These are phyloP conservation scores for Halophytophthora batemanensis DNA, from an alignment of 352 stramenopile species.

Conservation along the genomic window DNA sequence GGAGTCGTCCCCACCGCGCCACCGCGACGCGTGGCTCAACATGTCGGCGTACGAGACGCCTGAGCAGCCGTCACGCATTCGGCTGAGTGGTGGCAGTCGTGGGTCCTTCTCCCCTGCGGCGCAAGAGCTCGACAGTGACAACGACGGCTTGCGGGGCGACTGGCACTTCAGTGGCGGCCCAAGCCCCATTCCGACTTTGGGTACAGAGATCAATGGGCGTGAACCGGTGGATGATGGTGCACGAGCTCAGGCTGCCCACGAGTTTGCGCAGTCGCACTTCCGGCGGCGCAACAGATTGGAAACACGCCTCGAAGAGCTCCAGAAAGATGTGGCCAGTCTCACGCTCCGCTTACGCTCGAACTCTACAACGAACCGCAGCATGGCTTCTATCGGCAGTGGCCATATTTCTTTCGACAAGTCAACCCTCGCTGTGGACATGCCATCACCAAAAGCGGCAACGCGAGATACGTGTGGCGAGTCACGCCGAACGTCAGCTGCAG, in stretches of 20 bases:
- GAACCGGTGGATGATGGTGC: too few species aligned
- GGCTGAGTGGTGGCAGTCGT: too few species aligned
- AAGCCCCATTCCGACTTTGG: conserved; percentile 1
- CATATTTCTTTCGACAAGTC: conserved; percentile 28
- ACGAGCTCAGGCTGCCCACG: not conserved
- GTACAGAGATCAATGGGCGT: not conserved
- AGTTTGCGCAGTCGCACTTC: conserved; percentile 41
- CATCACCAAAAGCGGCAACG: too few species aligned
- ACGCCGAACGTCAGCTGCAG: too few species aligned
- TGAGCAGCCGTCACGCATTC: conserved; percentile 4
- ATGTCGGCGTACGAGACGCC: conserved; percentile 29
- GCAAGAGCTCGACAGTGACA: too few species aligned
- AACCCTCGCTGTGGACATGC: not conserved
- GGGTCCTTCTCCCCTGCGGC: too few species aligned
- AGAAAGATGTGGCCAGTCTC: conserved; percentile 73
- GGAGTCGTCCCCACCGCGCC: too few species aligned
- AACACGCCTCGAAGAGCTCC: conserved; percentile 62
- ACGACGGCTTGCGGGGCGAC: not conserved
- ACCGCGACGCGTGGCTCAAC: conserved; percentile 5
- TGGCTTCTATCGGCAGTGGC: conserved; percentile 6
- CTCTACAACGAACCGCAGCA: conserved; percentile 28
- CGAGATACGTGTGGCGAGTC: too few species aligned
- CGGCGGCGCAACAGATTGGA: conserved; percentile 58
- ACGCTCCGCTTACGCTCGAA: conserved; percentile 53
- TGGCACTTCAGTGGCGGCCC: conserved; percentile 1